phyloP scores from a whole-genome alignment of 176 grass and related monocot genomes.

The Guadua angustifolia region DNA sequence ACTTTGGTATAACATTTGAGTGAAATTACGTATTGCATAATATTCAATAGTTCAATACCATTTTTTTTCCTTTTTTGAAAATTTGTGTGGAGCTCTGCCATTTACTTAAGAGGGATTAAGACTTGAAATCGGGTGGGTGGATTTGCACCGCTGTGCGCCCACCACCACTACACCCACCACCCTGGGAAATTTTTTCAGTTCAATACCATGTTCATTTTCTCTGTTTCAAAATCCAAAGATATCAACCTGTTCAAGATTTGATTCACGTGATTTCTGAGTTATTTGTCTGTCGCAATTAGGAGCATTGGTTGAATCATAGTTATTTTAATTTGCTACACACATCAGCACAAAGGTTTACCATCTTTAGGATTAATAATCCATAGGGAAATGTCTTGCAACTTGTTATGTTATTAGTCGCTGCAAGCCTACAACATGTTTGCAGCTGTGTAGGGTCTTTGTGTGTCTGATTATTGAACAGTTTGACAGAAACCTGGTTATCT shows the following conservation, averaged over 20 bases:
- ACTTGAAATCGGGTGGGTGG: not conserved
- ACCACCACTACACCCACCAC: not conserved
- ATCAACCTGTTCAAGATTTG: no score
- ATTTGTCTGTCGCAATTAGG: not conserved
- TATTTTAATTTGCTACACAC: not conserved
- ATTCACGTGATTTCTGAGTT: not conserved
- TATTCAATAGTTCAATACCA: not conserved
- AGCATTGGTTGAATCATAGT: not conserved
- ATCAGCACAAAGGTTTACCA: not conserved
- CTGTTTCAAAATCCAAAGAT: not conserved
- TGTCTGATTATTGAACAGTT: constrained; percentile 9
- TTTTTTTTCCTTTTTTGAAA: not conserved
- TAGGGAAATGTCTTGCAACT: not conserved
- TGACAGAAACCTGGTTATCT: not conserved
- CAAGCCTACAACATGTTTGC: not conserved
- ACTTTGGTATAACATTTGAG: not conserved
- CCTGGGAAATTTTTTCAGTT: not conserved
- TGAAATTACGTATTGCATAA: not conserved
- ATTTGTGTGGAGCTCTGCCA: not conserved
- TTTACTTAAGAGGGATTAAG: not conserved
- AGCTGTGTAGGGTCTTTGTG: not conserved
- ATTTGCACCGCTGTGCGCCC: not conserved
- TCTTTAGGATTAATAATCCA: not conserved
- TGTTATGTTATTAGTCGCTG: not conserved
- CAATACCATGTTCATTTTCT: not conserved